Percentiles rank a stretch among this genome's conserved stretches.
Evolutionary conservation across 805 yeast genomes (phyloP).

Genomic region (Tetrapisispora fleetii): DNA sequence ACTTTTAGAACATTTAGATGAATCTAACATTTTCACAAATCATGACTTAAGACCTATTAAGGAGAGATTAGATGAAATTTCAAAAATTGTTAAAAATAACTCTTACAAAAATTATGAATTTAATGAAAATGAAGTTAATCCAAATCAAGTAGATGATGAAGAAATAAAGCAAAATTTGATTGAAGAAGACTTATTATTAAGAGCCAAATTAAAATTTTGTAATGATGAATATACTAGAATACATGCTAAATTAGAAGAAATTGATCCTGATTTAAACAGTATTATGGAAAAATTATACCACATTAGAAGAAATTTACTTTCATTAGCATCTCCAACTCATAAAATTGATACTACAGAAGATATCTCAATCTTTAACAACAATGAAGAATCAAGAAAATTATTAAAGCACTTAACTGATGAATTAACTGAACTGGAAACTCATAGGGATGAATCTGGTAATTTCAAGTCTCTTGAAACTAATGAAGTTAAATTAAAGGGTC

Average conservation of each 20-base stretch:
- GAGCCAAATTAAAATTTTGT: slow-evolving; percentile 58
- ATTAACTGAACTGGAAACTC: slow-evolving; percentile 35
- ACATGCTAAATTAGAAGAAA: slow-evolving; percentile 43
- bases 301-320: slow-evolving; percentile 52
- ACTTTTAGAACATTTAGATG: slow-evolving; percentile 71
- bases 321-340: slow-evolving; percentile 35
- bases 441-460: slow-evolving; percentile 48
- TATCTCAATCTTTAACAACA: slow-evolving; percentile 5
- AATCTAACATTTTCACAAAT: slow-evolving; percentile 70
- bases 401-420: slow-evolving; percentile 29
- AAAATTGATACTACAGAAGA: slow-evolving; percentile 10
- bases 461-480: slow-evolving; percentile 34
- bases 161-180: slow-evolving; percentile 35
- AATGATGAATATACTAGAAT: slow-evolving; percentile 46
- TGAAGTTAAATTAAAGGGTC: slow-evolving; percentile 31
- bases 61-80: slow-evolving; percentile 61
- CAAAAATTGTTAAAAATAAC: slow-evolving; percentile 44
- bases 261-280: slow-evolving; percentile 41
- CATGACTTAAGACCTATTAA: slow-evolving; percentile 75
- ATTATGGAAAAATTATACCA: slow-evolving; percentile 51
- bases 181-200: slow-evolving; percentile 52
- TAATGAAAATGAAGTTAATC: slow-evolving; percentile 11
- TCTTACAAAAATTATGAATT: slow-evolving; percentile 12
- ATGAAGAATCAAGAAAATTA: slow-evolving; percentile 17
- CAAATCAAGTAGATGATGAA: slow-evolving; percentile 9